Base-by-base conservation (phyloP, 352 stramenopile genomes). In the Globisporangium takayamanum region DNA sequence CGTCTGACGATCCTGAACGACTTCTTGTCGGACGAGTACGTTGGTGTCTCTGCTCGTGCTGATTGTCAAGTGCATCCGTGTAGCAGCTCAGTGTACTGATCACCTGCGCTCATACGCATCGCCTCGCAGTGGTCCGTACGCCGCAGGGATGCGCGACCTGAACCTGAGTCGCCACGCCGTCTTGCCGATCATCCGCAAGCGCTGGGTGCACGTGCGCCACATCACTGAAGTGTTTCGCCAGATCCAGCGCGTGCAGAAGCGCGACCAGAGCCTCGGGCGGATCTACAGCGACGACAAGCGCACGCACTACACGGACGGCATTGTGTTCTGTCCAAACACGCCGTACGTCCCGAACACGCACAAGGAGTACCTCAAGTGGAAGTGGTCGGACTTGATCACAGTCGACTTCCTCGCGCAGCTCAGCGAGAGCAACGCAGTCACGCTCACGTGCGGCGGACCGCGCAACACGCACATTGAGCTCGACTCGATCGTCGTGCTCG, bases 281-380 rank as follows among this genome's bases (percentile, higher is more conserved):
- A 82, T 94, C 54, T 94, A 92, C 70, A 80, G 68, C 39, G 84
- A 94, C 59, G 79, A 83, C 60, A 92, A 92, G 68, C 83, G 84
- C 30, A 79, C 77, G 41, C 88, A 97, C 64, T 93, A 91, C 63
- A 97, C 87, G 37, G 88, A 97, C 60, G 88, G 88, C 41, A 83
- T 97, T 20, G 78, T 97, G 26, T 96, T 97, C 54, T 94, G 88
- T 55, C 88, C 88, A 22, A 89, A 91, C 57, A 88, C 86, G 37
- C 86, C 82, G 59, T 94, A 94, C 62, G 68, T 91, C 53, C 69
- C 74, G 25, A 91, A 91, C 70, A 92, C 84, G 41, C 78, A 94
- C 75, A 84, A 87, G 62, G 84, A 94, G 55, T 94, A 94, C 59
- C 72, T 97, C 56, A 97, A 97, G 72, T 97, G 88, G 88, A 97